phyloP scores from a whole-genome alignment of 352 stramenopile genomes.

The Phytopythium oedochilum region DNA sequence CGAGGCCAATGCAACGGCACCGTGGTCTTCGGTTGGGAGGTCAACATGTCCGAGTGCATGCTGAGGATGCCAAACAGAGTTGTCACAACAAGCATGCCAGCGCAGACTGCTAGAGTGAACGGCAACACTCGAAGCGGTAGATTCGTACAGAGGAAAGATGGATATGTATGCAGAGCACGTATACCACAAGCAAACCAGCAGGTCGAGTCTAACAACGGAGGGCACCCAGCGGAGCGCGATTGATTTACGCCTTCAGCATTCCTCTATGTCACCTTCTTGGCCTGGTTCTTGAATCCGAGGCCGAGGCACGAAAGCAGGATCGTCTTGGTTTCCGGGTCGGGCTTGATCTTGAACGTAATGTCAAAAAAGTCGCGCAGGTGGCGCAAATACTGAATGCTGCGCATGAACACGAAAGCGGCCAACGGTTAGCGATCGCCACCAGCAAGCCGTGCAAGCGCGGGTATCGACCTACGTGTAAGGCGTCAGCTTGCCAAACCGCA shows the following conservation, averaged over 20 bases:
- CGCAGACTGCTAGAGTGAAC: too few relatives aligned
- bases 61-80: too few relatives aligned
- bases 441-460: neutral
- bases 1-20: too few relatives aligned
- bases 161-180: neutral
- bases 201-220: slow-evolving; percentile 6
- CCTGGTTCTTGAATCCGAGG: slow-evolving; percentile 94
- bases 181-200: neutral
- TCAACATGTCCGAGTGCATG: too few relatives aligned
- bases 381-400: slow-evolving; percentile 85
- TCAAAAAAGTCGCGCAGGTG: slow-evolving; percentile 92
- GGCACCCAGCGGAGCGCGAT: slow-evolving; percentile 7
- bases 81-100: too few relatives aligned
- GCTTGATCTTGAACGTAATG: slow-evolving; percentile 93
- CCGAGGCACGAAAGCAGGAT: slow-evolving; percentile 94
- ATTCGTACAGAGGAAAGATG: too few relatives aligned
- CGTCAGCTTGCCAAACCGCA: slow-evolving; percentile 87
- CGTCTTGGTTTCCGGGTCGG: slow-evolving; percentile 83
- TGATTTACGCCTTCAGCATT: slow-evolving; percentile 3
- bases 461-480: slow-evolving; percentile 57
- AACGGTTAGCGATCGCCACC: neutral
- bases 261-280: slow-evolving; percentile 92
- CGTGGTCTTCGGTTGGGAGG: too few relatives aligned
- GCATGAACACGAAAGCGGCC: neutral
- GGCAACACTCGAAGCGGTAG: too few relatives aligned